Conservation (phyloP, 1,284 basidiomycete genomes). For the Afroboletus lepidellus region DNA sequence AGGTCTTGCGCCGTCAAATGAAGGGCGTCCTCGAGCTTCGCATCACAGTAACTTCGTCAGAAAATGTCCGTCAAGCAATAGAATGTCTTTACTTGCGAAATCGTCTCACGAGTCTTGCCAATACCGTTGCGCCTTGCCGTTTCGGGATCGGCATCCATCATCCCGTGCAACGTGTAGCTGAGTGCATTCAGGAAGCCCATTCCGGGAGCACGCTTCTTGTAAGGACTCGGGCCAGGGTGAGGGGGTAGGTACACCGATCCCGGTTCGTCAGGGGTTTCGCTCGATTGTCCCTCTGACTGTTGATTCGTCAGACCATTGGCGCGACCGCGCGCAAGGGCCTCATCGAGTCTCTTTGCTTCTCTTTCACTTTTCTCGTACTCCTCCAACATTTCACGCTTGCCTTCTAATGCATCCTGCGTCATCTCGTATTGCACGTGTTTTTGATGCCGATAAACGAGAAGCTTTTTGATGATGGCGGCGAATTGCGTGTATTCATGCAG, state of each 20-base stretch:
- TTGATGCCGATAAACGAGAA: constrained; percentile 93
- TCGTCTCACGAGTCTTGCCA: constrained; percentile 90
- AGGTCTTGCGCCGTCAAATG: constrained; percentile 89
- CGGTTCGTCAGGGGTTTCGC: constrained; percentile 35
- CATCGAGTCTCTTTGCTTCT: constrained; percentile 87
- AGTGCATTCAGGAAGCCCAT: constrained; percentile 91
- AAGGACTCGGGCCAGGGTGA: constrained; percentile 71
- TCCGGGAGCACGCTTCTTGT: constrained; percentile 62
- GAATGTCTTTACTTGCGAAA: constrained; percentile 71
- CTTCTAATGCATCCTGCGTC: constrained; percentile 88
- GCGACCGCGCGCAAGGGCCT: constrained; percentile 71
- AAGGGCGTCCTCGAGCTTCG: constrained; percentile 87
- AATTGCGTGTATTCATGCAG: constrained; percentile 96
- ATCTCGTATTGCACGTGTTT: constrained; percentile 98
- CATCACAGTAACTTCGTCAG: constrained; percentile 21
- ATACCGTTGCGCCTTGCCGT: constrained; percentile 91
- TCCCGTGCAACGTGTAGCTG: constrained; percentile 92
- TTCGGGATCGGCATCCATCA: constrained; percentile 99
- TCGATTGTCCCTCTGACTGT: constrained; percentile 35
- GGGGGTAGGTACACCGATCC: constrained; percentile 60
- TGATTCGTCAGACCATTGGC: constrained; percentile 27
- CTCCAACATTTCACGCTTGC: constrained; percentile 84
- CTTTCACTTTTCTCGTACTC: constrained; percentile 91
- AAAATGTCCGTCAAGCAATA: constrained; percentile 9
- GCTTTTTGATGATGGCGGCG: constrained; percentile 89